Percentiles rank a stretch among this genome's conserved stretches.
Evolutionary conservation across 768 basidiomycete genomes (phyloP).

Genomic region (Pluteus cervinus): DNA sequence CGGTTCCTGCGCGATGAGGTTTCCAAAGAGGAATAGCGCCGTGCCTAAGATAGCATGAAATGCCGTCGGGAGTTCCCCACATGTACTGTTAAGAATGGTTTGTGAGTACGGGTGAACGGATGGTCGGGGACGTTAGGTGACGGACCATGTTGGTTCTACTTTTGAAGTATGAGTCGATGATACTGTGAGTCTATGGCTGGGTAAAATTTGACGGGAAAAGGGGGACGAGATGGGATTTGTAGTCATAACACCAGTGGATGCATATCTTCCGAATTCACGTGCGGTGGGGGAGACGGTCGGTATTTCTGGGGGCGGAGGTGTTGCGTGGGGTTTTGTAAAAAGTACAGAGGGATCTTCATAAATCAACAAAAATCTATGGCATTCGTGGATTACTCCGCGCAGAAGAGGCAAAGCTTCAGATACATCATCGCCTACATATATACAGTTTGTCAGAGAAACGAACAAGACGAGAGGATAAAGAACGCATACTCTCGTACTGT

Average conservation of each 20-base stretch:
- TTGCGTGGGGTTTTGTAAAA: slow-evolving; percentile 23
- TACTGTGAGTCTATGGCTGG: too few relatives aligned
- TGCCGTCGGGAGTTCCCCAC: slow-evolving; percentile 51
- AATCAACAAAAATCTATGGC: slow-evolving; percentile 51
- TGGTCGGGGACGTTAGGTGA: too few relatives aligned
- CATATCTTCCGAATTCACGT: too few relatives aligned
- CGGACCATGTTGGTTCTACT: too few relatives aligned
- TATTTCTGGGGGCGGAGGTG: slow-evolving; percentile 9
- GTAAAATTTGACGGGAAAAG: slow-evolving; percentile 1
- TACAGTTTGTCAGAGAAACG: not conserved
- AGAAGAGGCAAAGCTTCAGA: slow-evolving; percentile 47
- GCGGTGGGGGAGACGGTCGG: too few relatives aligned
- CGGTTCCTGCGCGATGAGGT: slow-evolving; percentile 47
- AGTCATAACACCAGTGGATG: too few relatives aligned
- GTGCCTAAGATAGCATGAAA: slow-evolving; percentile 65
- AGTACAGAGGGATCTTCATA: slow-evolving; percentile 54
- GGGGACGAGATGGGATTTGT: slow-evolving; percentile 1
- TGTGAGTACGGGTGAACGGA: too few relatives aligned
- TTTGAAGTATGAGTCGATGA: too few relatives aligned
- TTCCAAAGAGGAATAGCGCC: slow-evolving; percentile 59
- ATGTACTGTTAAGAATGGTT: slow-evolving; percentile 21
- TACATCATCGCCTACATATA: slow-evolving; percentile 34
- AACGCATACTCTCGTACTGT: slow-evolving; percentile 49
- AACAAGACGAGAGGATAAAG: not conserved
- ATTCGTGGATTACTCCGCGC: slow-evolving; percentile 62